Evolutionary conservation across 106 monocot genomes (phyloP), one percentile per base, ranked within the genome.

Genomic region (Phalaenopsis equestris): DNA sequence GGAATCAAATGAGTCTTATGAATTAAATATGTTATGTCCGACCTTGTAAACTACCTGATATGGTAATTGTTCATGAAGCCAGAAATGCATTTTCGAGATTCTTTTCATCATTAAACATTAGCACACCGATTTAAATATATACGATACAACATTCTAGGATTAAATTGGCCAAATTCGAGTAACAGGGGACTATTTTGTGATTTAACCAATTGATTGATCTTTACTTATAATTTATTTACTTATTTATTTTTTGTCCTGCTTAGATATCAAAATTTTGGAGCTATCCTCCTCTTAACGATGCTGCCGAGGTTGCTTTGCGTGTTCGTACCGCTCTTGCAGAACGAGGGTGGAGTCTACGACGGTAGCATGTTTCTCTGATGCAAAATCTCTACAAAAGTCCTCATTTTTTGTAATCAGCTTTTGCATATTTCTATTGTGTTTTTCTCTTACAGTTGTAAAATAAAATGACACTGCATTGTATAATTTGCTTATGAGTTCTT

Each of bases 211-310:
- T 30, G 30, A 30, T 30, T 30, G 30, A 30, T 30, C 30, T 30
- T 30, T 30, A 30, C 30, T 30, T 30, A 30, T 30, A 30, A 30
- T 30, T 30, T 30, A 30, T 30, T 30, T 30, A 30, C 0, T 30
- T 30, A 30, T 30, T n/a, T n/a, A n/a, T n/a, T n/a, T n/a, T n/a
- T 43, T 45, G 3, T 45, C 65, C 78, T 19, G 5, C 85, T 2
- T 79, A 99, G 98, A 86, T 99, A 42, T 94, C 98, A 14, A 87
- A 93, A 80, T 91, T 84, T 73, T 99, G 98, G 98, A 94, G 94
- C 84, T 99, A 99, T 79, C 92, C 94, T 68, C 98, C 94, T 38
- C 88, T 99, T 9, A 93, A 89, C 65, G 98, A 99, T 67, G 86
- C 94, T 23, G 87, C 79, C 21, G 91, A 91, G 58, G 98, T 82